Conservation (phyloP, 2,329 filamentous ascomycete genomes). For the Aspergillus brasiliensis region DNA sequence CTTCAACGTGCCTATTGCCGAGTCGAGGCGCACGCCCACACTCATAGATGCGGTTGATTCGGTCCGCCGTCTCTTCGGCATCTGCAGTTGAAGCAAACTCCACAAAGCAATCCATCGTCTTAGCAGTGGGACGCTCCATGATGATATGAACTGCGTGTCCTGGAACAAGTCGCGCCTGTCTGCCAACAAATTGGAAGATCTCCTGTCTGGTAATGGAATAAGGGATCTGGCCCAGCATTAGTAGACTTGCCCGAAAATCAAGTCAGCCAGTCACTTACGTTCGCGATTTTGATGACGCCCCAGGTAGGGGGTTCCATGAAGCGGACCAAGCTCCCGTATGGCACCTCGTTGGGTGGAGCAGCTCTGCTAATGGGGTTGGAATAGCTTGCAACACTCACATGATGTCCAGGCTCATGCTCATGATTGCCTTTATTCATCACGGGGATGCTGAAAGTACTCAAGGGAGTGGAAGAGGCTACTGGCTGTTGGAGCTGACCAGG, state of each 20-base stretch:
- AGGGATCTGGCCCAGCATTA: constrained; percentile 44
- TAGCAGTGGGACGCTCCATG: constrained; percentile 60
- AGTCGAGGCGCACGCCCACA: constrained; percentile 46
- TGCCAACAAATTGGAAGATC: constrained; percentile 51
- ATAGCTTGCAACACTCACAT: background rate
- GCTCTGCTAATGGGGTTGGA: constrained; percentile 16
- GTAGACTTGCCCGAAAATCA: background rate
- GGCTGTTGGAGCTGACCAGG: background rate
- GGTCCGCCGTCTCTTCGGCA: constrained; percentile 42
- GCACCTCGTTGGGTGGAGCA: constrained; percentile 26
- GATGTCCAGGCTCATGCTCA: background rate
- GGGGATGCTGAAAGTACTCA: background rate
- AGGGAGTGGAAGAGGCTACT: background rate
- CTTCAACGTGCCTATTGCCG: constrained; percentile 51
- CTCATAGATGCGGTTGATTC: constrained; percentile 39
- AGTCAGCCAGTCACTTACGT: constrained; percentile 31
- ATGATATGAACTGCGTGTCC: constrained; percentile 58
- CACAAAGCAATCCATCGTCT: constrained; percentile 58
- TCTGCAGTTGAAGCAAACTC: constrained; percentile 46
- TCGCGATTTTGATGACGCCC: constrained; percentile 40
- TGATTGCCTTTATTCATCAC: background rate
- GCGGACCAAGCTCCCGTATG: constrained; percentile 30
- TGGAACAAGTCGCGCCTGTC: constrained; percentile 43
- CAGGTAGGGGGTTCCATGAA: constrained; percentile 21
- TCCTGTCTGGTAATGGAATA: constrained; percentile 54